phyloP scores from a whole-genome alignment of 164 flowering plant species.

The Nymphaea thermarum region DNA sequence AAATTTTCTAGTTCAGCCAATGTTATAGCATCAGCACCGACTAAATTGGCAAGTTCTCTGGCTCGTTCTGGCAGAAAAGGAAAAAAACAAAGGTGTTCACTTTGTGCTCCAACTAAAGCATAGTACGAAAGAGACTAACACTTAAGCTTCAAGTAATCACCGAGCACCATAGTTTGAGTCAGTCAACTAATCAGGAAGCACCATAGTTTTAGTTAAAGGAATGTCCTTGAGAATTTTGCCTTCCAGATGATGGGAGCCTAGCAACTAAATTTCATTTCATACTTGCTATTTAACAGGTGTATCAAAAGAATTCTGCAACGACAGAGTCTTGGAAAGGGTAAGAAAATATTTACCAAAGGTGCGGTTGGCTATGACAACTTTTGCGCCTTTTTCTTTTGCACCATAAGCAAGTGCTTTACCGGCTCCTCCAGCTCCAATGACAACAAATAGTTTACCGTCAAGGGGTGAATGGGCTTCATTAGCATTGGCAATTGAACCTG shows the following conservation, averaged over 20 bases:
- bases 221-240: too few relatives aligned
- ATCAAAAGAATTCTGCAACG: too few relatives aligned
- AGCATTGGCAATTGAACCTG: not conserved
- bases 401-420: conserved; percentile 99
- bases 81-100: not conserved
- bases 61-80: conserved; percentile 47
- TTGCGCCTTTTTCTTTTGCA: conserved; percentile 86
- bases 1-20: conserved; percentile 49
- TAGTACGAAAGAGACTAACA: not conserved
- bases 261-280: too few relatives aligned
- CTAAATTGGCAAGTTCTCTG: conserved; percentile 54
- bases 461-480: not conserved
- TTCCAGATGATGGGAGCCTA: too few relatives aligned
- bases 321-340: not conserved
- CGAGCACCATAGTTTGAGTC: too few relatives aligned
- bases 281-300: too few relatives aligned
- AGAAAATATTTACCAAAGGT: conserved; percentile 46
- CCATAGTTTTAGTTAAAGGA: too few relatives aligned
- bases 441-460: conserved; percentile 67
- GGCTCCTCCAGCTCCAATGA: conserved; percentile 99
- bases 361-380: conserved; percentile 81
- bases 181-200: too few relatives aligned
- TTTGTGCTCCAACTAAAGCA: not conserved
- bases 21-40: conserved; percentile 77
- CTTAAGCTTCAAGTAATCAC: too few relatives aligned